Evolutionary conservation across 2,329 filamentous ascomycete genomes (phyloP).

Genomic region (Rachicladosporium sp.): DNA sequence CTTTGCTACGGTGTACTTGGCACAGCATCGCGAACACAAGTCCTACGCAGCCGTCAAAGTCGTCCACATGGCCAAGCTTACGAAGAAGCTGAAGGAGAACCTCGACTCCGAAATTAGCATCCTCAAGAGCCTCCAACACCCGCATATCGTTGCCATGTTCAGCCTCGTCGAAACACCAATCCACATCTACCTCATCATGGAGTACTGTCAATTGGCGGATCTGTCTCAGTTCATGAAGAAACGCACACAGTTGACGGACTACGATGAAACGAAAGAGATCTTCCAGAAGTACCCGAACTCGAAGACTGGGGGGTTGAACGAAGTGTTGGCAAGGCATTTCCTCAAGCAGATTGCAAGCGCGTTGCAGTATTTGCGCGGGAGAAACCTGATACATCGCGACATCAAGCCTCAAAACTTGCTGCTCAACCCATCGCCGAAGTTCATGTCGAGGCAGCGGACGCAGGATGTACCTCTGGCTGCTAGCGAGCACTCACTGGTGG

Average conservation of each 20-base stretch:
- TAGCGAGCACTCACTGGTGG: conserved; percentile 68
- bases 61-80: conserved; percentile 78
- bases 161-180: conserved; percentile 78
- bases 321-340: conserved; percentile 94
- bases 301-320: conserved; percentile 73
- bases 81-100: conserved; percentile 93
- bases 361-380: conserved; percentile 70
- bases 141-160: conserved; percentile 92
- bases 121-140: conserved; percentile 82
- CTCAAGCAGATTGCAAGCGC: conserved; percentile 89
- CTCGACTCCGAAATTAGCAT: conserved; percentile 93
- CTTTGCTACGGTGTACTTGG: conserved; percentile 80
- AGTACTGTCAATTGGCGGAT: conserved; percentile 93
- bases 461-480: conserved; percentile 61
- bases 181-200: conserved; percentile 95
- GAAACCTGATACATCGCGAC: conserved; percentile 88
- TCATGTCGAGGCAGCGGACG: conserved; percentile 51
- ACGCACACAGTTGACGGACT: conserved; percentile 64
- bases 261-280: conserved; percentile 78
- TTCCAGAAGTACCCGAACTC: conserved; percentile 85
- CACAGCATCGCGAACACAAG: conserved; percentile 43
- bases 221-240: conserved; percentile 94
- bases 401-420: conserved; percentile 96
- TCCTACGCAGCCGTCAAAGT: conserved; percentile 92
- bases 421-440: conserved; percentile 65